These are phyloP conservation scores for Periconia sp. DNA, from an alignment of 2,329 filamentous ascomycete species.

Conservation along the genomic window DNA sequence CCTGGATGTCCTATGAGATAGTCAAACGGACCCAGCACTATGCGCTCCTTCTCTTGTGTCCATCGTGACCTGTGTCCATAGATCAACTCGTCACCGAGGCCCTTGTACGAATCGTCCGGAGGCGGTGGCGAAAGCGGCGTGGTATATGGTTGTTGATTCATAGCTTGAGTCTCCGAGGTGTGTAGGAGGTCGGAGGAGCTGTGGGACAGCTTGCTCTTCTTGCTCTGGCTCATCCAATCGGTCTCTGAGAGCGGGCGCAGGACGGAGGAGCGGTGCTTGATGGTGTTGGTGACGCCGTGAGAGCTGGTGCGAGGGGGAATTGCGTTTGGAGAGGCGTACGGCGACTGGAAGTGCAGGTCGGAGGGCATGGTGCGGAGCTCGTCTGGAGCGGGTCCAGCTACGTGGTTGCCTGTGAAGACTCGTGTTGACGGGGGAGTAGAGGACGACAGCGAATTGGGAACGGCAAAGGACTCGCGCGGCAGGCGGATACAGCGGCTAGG, in stretches of 20 bases:
- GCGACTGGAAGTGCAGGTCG: slow-evolving; percentile 22
- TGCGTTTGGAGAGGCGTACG: slow-evolving; percentile 46
- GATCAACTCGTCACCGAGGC: slow-evolving; percentile 47
- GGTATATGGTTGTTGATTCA: slow-evolving; percentile 8
- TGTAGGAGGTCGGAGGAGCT: slow-evolving; percentile 18
- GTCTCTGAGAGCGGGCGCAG: slow-evolving; percentile 46
- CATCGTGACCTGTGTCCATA: slow-evolving; percentile 59
- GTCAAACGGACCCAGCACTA: slow-evolving; percentile 78
- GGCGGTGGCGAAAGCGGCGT: slow-evolving; percentile 17
- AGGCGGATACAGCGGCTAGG: slow-evolving; percentile 3
- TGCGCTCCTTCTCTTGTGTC: slow-evolving; percentile 76
- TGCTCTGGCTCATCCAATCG: slow-evolving; percentile 48
- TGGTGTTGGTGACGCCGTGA: slow-evolving; percentile 37
- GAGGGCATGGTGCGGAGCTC: background rate
- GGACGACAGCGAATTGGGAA: background rate
- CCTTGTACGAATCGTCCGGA: slow-evolving; percentile 29
- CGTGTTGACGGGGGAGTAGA: background rate
- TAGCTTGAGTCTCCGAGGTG: background rate
- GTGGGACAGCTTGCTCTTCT: slow-evolving; percentile 44
- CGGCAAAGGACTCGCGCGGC: background rate
- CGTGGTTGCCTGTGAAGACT: background rate
- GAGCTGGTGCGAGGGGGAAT: slow-evolving; percentile 49
- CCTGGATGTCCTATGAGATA: slow-evolving; percentile 81
- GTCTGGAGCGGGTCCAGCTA: background rate
- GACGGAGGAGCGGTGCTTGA: slow-evolving; percentile 35